These are phyloP conservation scores for Heterobasidion occidentale DNA, from an alignment of 1,284 basidiomycete species.

Conservation along the genomic window DNA sequence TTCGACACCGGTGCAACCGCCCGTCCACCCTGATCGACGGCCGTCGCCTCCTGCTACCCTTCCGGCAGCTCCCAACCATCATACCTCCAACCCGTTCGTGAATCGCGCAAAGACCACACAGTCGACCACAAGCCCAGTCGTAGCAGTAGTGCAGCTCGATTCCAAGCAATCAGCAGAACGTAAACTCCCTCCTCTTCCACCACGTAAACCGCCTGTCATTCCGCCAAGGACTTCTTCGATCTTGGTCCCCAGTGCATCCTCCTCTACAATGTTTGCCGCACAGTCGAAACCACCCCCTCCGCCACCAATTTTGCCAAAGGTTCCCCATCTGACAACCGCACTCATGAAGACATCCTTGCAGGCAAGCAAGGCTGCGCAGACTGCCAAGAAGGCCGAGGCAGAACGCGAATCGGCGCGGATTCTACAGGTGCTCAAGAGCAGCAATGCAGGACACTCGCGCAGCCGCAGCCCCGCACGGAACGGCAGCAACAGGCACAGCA, in stretches of 20 bases:
- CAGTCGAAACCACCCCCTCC: conserved; percentile 8
- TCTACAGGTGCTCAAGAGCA: conserved; percentile 56
- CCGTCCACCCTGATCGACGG: conserved; percentile 8
- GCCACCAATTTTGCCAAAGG: conserved; percentile 12
- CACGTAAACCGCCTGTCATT: conserved; percentile 23
- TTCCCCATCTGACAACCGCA: conserved; percentile 39
- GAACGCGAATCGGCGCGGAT: conserved; percentile 61
- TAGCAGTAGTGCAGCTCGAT: not conserved
- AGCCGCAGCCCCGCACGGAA: conserved; percentile 16
- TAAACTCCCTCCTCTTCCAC: conserved; percentile 21
- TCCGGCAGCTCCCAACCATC: conserved; percentile 14
- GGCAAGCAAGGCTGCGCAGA: conserved; percentile 60
- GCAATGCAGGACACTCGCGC: conserved; percentile 1
- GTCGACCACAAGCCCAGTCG: conserved; percentile 6
- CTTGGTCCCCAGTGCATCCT: conserved; percentile 15
- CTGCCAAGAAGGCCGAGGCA: conserved; percentile 58
- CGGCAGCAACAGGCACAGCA: conserved; percentile 21
- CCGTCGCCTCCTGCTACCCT: conserved; percentile 7
- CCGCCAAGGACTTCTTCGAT: conserved; percentile 22
- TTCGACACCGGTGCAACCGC: conserved; percentile 3
- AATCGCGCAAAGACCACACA: conserved; percentile 17
- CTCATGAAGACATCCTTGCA: conserved; percentile 66
- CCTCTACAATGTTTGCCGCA: conserved; percentile 21
- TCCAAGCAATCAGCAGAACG: conserved; percentile 4
- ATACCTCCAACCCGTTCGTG: conserved; percentile 28